A percentile compares a stretch with the other conserved stretches of the same genome.
Conservation (phyloP, 2,329 filamentous ascomycete species). For the Incumbomyces delicatus region DNA sequence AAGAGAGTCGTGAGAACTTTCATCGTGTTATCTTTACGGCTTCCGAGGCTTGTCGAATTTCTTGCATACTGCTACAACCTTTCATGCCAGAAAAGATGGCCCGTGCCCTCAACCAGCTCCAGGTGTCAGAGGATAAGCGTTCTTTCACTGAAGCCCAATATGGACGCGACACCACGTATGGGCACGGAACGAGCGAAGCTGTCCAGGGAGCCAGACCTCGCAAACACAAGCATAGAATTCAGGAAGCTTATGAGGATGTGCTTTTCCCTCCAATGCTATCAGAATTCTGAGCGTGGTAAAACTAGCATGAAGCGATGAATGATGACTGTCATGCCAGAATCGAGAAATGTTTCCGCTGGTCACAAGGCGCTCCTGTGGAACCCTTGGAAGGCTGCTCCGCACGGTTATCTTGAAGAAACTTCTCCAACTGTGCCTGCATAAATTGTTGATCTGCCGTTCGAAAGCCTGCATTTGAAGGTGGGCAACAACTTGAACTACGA, state of each 20-base stretch:
- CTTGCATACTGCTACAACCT: constrained; percentile 77
- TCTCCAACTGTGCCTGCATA: constrained; percentile 7
- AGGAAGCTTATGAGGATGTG: constrained; percentile 29
- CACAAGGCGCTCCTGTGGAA: constrained; percentile 1
- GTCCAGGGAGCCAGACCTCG: constrained; percentile 9
- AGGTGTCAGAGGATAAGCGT: constrained; percentile 55
- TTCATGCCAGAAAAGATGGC: constrained; percentile 75
- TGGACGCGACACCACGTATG: constrained; percentile 62
- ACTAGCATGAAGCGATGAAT: constrained; percentile 1
- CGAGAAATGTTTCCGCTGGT: not conserved
- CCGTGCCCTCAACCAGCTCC: constrained; percentile 65
- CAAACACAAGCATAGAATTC: constrained; percentile 23
- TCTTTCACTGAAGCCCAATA: constrained; percentile 52
- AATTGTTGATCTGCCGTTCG: not conserved
- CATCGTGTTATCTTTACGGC: constrained; percentile 54
- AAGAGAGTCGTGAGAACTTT: constrained; percentile 12
- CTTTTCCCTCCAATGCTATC: constrained; percentile 42
- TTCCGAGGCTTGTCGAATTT: constrained; percentile 67
- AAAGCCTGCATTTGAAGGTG: too few species aligned
- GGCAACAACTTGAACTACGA: too few species aligned
- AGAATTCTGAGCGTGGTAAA: constrained; percentile 4
- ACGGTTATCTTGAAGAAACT: not conserved
- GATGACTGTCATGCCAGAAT: not conserved
- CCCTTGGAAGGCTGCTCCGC: not conserved
- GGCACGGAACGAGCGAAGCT: constrained; percentile 35